Evolutionary conservation across 1,284 basidiomycete species (phyloP).

Genomic region (Cerioporus squamosus): DNA sequence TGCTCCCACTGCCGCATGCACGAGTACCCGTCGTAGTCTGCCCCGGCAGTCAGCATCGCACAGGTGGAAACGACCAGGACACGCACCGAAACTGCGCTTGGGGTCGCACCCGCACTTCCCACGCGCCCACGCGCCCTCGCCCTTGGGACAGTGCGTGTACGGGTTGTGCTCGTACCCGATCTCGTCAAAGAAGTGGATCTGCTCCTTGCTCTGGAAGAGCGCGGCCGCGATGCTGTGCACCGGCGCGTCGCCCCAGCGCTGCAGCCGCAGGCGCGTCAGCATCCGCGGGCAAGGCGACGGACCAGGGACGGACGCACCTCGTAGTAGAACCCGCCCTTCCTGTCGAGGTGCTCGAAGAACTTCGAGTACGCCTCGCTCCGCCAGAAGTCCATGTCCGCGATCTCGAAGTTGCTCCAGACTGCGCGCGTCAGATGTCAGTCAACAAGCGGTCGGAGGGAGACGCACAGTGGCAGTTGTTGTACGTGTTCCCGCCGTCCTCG

Average conservation of each 20-base stretch:
- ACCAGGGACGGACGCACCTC: conserved; percentile 55
- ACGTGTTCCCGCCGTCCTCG: conserved; percentile 63
- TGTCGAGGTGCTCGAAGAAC: conserved; percentile 78
- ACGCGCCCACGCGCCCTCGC: conserved; percentile 42
- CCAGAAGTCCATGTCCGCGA: conserved; percentile 70
- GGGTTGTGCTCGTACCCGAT: conserved; percentile 64
- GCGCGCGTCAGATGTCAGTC: background rate
- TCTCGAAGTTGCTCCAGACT: conserved; percentile 84
- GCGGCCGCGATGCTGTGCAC: conserved; percentile 78
- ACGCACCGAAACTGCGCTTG: conserved; percentile 46
- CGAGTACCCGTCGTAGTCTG: conserved; percentile 56
- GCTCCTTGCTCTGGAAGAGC: conserved; percentile 61
- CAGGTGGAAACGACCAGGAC: background rate
- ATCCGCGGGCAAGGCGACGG: background rate
- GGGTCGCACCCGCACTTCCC: conserved; percentile 51
- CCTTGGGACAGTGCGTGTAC: conserved; percentile 56
- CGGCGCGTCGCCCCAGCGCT: conserved; percentile 83
- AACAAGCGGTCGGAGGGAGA: background rate
- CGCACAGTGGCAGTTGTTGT: conserved; percentile 79
- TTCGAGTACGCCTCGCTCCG: conserved; percentile 65
- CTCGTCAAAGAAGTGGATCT: conserved; percentile 73
- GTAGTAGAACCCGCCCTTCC: conserved; percentile 78
- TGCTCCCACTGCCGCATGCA: conserved; percentile 54
- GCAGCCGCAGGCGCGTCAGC: background rate
- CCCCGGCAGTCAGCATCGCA: background rate